These are phyloP conservation scores for Phlyctochytrium arcticum DNA, from an alignment of 192 early-diverging fungal genomes.

Conservation along the genomic window DNA sequence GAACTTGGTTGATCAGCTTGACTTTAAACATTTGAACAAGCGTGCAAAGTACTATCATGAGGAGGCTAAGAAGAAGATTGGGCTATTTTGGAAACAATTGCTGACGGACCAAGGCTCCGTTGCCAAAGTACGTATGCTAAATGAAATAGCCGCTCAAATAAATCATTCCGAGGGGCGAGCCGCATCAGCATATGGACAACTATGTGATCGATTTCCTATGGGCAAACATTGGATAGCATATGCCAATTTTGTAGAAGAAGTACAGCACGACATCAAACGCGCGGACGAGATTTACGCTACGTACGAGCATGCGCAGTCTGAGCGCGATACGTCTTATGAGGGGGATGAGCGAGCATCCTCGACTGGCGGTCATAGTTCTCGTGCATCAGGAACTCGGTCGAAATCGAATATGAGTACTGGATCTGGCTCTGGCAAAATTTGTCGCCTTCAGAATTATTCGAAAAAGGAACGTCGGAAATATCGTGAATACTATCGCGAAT, in stretches of 20 bases:
- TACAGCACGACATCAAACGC: slow-evolving; percentile 8
- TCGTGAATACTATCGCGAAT: slow-evolving; percentile 14
- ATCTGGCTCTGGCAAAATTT: too few relatives aligned
- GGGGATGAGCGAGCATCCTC: slow-evolving; percentile 1
- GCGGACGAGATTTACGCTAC: slow-evolving; percentile 14
- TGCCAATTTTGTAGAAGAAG: slow-evolving; percentile 19
- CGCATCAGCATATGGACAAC: slow-evolving; percentile 7
- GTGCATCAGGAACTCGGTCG: too few relatives aligned
- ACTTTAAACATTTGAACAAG: slow-evolving; percentile 15
- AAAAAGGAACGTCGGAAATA: slow-evolving; percentile 1
- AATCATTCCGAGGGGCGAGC: slow-evolving; percentile 15
- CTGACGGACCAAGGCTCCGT: background rate
- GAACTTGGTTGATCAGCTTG: slow-evolving; percentile 16
- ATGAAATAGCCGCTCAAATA: slow-evolving; percentile 18
- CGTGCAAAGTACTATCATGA: slow-evolving; percentile 14
- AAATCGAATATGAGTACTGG: too few relatives aligned
- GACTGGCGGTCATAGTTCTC: too few relatives aligned
- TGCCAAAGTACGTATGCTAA: slow-evolving; percentile 1
- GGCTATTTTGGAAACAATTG: slow-evolving; percentile 19
- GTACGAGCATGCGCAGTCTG: slow-evolving; percentile 2
- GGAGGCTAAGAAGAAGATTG: slow-evolving; percentile 15
- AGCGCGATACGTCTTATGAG: background rate
- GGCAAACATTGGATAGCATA: slow-evolving; percentile 20
- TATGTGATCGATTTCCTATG: slow-evolving; percentile 4
- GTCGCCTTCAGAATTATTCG: too few relatives aligned